phyloP scores from a whole-genome alignment of 495 filamentous ascomycete species.

The Aspergillus avenaceus region DNA sequence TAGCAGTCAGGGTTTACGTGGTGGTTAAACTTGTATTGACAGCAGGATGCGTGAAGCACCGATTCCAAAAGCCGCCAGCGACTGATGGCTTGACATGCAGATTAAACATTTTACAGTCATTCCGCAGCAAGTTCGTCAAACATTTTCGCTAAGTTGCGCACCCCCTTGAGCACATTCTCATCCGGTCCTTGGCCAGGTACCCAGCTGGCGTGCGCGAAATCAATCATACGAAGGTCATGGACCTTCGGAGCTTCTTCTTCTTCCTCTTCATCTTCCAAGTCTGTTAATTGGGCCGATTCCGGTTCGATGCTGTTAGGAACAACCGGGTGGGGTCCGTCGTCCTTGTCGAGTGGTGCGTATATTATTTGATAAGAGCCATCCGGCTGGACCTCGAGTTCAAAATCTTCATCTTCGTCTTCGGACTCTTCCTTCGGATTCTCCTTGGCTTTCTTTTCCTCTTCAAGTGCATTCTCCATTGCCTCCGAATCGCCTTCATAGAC shows the following conservation, averaged over 20 bases:
- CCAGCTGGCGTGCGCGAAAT: slow-evolving; percentile 94
- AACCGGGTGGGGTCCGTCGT: slow-evolving; percentile 24
- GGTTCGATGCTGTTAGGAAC: slow-evolving; percentile 42
- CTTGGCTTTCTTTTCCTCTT: slow-evolving; percentile 49
- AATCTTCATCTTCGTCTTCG: slow-evolving; percentile 38
- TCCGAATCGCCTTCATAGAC: slow-evolving; percentile 86
- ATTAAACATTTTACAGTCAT: slow-evolving; percentile 14
- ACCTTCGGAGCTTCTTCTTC: slow-evolving; percentile 67
- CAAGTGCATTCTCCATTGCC: slow-evolving; percentile 61
- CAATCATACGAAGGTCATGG: slow-evolving; percentile 82
- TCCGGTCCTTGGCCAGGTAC: slow-evolving; percentile 82
- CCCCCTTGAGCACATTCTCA: slow-evolving; percentile 74
- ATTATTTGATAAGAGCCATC: slow-evolving; percentile 33
- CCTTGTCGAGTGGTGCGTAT: slow-evolving; percentile 24
- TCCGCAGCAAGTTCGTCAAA: slow-evolving; percentile 56
- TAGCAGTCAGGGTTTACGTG: not conserved
- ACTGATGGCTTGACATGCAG: slow-evolving; percentile 12
- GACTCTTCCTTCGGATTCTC: slow-evolving; percentile 29
- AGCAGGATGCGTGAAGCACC: slow-evolving; percentile 1
- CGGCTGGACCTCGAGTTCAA: slow-evolving; percentile 39
- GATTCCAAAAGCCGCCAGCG: slow-evolving; percentile 29
- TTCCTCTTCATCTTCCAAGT: slow-evolving; percentile 58
- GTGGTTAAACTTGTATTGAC: not conserved
- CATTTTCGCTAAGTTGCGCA: slow-evolving; percentile 68
- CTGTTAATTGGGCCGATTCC: slow-evolving; percentile 22